Evolutionary conservation across 2,329 filamentous ascomycete genomes (phyloP), one percentile per base, ranked within the genome.

Genomic region (Trichophyton benhamiae): DNA sequence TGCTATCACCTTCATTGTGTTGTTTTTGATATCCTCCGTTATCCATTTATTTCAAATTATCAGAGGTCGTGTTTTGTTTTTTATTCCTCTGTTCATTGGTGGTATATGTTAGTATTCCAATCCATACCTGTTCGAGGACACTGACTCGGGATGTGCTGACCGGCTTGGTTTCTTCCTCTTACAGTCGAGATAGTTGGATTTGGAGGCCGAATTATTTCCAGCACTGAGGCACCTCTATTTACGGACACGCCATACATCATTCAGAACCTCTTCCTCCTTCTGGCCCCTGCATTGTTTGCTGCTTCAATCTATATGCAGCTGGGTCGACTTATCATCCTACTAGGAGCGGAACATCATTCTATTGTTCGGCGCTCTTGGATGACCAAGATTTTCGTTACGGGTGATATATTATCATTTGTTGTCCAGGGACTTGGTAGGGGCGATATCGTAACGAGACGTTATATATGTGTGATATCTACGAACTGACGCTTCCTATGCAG

Each of bases 111-210:
- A 66, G 69, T 59, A n/a, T n/a, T 38, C 27, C 6, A 6, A 27
- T 13, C 33, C 33, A n/a, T 30, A 8, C 36, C 4, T 17, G 13
- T 46, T 59, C 27, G 25, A 48, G 38, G 25, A 5, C 3, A 41
- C 22, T 11, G 25, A 30, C 11, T 36, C 33, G 11, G 33, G 3
- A 38, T 38, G 33, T 38, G 33, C 33, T 38, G 33, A 38, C 33
- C 9, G 33, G 3, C 33, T 38, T 38, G 33, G 33, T 11, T 49
- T 49, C 46, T 42, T n/a, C 15, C 42, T 15, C 22, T 20, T 57
- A 36, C 13, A 80, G 78, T 81, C 69, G 77, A 82, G 64, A 66
- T 71, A 1, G 70, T 82, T 11, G 80, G 80, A 8, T 82, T 81
- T 66, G 68, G 78, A 55, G 78, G 75, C 20, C 77, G 81, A 46